A percentile compares a stretch with the other conserved stretches of the same genome.
phyloP scores from a whole-genome alignment of 1,139 yeast species.

The Debaryomyces fabryi region DNA sequence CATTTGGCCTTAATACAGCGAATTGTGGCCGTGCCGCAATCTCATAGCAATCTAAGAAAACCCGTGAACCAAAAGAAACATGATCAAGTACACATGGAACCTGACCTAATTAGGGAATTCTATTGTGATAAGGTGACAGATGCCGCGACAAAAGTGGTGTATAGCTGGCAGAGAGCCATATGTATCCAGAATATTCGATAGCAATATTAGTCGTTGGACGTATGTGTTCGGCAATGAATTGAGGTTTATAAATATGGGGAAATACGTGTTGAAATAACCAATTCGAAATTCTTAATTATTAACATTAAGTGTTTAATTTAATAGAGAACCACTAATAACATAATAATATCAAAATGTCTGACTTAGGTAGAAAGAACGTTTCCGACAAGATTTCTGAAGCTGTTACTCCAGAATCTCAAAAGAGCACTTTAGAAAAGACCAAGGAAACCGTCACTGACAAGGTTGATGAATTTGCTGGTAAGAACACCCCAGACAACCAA shows the following conservation, averaged over 20 bases:
- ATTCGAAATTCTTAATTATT: neutral
- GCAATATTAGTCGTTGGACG: constrained; percentile 1
- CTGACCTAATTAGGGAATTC: neutral
- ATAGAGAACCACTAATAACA: neutral
- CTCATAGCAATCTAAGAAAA: neutral
- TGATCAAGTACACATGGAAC: neutral
- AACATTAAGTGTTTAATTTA: neutral
- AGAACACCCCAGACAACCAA: constrained; percentile 60
- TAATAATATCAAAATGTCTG: constrained; percentile 52
- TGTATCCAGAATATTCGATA: constrained; percentile 5
- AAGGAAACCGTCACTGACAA: constrained; percentile 71
- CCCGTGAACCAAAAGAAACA: neutral
- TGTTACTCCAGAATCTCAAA: constrained; percentile 73
- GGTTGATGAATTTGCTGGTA: constrained; percentile 64
- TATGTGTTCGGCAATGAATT: neutral
- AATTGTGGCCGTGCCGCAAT: neutral
- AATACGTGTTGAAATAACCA: neutral
- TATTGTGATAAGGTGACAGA: neutral
- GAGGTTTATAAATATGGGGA: constrained; percentile 5
- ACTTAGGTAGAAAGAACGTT: constrained; percentile 76
- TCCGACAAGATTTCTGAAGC: constrained; percentile 68
- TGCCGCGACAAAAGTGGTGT: neutral
- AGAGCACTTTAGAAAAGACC: constrained; percentile 63
- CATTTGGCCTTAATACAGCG: neutral
- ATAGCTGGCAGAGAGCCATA: neutral